Evolutionary conservation across 345 rosid genomes (phyloP).

Genomic region (Citrus cavaleriei): DNA sequence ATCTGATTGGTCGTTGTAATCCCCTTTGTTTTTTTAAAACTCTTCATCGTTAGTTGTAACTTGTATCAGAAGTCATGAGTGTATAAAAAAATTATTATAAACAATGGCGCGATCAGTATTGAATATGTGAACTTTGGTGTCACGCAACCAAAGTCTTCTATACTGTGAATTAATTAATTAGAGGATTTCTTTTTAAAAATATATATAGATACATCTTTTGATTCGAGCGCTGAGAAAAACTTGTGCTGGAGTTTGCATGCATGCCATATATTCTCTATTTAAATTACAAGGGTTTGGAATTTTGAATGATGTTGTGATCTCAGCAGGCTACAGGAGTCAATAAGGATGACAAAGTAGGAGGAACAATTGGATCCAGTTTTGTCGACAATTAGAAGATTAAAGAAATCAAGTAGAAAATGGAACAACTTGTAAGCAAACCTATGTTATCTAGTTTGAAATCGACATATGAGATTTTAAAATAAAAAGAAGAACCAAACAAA

Average conservation of each 20-base stretch:
- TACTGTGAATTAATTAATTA: neutral
- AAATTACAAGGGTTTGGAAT: neutral
- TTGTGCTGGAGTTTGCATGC: neutral
- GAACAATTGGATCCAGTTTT: constrained; percentile 2
- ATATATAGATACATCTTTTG: no score
- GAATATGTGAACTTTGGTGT: neutral
- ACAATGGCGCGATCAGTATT: neutral
- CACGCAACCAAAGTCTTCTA: neutral
- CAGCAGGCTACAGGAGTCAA: constrained; percentile 2
- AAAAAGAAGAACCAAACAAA: no score
- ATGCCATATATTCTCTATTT: neutral
- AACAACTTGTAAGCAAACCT: neutral
- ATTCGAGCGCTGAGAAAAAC: neutral
- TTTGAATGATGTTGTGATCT: neutral
- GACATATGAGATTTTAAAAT: neutral
- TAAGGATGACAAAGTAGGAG: neutral
- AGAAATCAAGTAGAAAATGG: neutral
- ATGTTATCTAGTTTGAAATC: neutral
- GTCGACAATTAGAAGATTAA: neutral
- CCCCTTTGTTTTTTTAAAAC: neutral
- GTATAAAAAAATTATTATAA: neutral
- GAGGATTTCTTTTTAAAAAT: neutral
- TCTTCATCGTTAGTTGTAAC: neutral
- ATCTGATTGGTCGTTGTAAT: neutral
- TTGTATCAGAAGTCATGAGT: neutral